Base-by-base conservation (phyloP, 106 monocot species). In the Alisma plantagoaquatica region DNA sequence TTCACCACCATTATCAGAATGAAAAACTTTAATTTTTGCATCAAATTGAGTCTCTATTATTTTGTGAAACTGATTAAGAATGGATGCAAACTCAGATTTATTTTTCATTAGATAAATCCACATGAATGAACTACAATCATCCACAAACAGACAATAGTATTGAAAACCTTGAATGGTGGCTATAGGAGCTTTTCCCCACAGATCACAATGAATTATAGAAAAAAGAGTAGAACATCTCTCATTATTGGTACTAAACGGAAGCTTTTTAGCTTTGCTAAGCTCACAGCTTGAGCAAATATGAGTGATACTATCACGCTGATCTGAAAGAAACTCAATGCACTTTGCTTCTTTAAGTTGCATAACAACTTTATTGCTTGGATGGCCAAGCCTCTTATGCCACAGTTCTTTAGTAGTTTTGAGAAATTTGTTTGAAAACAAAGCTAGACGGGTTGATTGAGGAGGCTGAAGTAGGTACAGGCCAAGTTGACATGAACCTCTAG, bases 121-220 rank as follows among this genome's bases (percentile, higher is more conserved):
- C 22, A 46, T n/a, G n/a, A n/a, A n/a, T n/a, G n/a, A n/a, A n/a
- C n/a, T n/a, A n/a, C n/a, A n/a, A n/a, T n/a, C n/a, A n/a, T n/a
- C n/a, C n/a, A n/a, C n/a, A n/a, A n/a, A n/a, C n/a, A n/a, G n/a
- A n/a, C n/a, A n/a, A n/a, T 60, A 60, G 30, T 60, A 60, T 8
- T 10, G 29, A 60, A 26, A 60, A 17, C 46, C 27, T 12, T 17
- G 9, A 44, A 1, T 18, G 9, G n/a, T 28, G 2, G 9, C 1
- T 9, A 46, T 21, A 0, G 60, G 60, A 18, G 60, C 28, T 4
- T 29, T 11, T n/a, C 43, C 29, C 46, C 60, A 60, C 10, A 60
- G 14, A 60, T 60, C 60, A 22, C 10, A 60, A 60, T 44, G 44
- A 29, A 60, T 17, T 60, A 46, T 8, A 18, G 5, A 24, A 25